Conservation (phyloP, 495 filamentous ascomycete genomes). For the Xylaria cubensis region DNA sequence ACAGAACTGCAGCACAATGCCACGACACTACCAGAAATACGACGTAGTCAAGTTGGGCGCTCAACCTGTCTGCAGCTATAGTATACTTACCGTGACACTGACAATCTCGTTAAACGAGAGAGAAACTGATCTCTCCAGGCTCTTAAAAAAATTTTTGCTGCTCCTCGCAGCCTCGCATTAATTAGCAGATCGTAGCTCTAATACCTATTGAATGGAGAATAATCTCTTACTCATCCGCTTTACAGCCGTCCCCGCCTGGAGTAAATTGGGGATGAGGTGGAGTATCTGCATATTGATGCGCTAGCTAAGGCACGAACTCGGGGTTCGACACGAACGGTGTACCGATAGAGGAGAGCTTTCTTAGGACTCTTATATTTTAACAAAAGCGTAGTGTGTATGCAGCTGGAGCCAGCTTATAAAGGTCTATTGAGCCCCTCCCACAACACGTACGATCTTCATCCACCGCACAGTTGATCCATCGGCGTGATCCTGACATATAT, state of each 20-base stretch:
- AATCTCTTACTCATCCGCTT: neutral
- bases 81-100: neutral
- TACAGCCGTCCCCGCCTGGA: neutral
- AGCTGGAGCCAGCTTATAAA: neutral
- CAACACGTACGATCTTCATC: neutral
- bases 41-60: too few relatives aligned
- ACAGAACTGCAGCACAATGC: too few relatives aligned
- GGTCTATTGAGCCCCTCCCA: neutral
- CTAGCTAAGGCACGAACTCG: neutral
- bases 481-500: neutral
- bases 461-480: neutral
- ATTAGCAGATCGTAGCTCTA: neutral
- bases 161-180: neutral
- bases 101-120: neutral
- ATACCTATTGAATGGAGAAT: neutral
- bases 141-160: neutral
- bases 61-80: too few relatives aligned
- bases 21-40: too few relatives aligned
- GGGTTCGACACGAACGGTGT: neutral
- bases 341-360: neutral
- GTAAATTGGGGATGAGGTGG: neutral
- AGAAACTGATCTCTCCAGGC: neutral
- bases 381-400: neutral
- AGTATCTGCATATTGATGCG: neutral
- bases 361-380: neutral